Percentiles rank a stretch among this genome's conserved stretches.
These are phyloP conservation scores for Coffea humblotiana DNA, from an alignment of 305 asterid species.

Conservation along the genomic window DNA sequence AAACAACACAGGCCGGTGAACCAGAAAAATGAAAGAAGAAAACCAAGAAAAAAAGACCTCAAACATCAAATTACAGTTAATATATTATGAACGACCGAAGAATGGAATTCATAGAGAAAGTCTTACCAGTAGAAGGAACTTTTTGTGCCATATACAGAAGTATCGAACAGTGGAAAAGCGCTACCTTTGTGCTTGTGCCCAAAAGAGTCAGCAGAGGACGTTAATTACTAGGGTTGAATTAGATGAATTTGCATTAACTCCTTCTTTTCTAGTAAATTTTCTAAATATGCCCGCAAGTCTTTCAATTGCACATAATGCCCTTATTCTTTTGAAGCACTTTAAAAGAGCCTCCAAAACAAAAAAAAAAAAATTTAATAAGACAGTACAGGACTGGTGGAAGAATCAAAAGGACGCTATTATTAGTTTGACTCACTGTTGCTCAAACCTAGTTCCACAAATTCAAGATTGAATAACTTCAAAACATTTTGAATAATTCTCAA, in stretches of 20 bases:
- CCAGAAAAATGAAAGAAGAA: not conserved
- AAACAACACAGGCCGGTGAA: not conserved
- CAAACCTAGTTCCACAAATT: no score
- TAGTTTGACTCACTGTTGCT: no score
- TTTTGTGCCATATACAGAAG: not conserved
- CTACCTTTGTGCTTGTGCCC: not conserved
- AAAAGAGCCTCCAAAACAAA: not conserved
- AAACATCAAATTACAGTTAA: not conserved
- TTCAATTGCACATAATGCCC: not conserved
- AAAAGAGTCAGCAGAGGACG: constrained; percentile 8
- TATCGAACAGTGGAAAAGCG: not conserved
- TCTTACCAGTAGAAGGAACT: not conserved
- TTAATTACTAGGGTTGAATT: constrained; percentile 23
- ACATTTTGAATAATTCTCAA: no score
- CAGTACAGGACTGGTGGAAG: not conserved
- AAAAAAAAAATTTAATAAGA: not conserved
- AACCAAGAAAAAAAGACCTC: not conserved
- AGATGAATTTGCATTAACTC: not conserved
- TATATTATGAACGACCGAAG: not conserved
- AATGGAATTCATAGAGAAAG: not conserved
- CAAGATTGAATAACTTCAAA: no score
- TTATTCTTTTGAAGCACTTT: not conserved
- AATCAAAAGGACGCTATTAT: no score
- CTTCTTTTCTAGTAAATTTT: not conserved
- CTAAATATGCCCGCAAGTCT: no score